Evolutionary conservation across 768 basidiomycete species (phyloP).

Genomic region (Boletus huronensis): DNA sequence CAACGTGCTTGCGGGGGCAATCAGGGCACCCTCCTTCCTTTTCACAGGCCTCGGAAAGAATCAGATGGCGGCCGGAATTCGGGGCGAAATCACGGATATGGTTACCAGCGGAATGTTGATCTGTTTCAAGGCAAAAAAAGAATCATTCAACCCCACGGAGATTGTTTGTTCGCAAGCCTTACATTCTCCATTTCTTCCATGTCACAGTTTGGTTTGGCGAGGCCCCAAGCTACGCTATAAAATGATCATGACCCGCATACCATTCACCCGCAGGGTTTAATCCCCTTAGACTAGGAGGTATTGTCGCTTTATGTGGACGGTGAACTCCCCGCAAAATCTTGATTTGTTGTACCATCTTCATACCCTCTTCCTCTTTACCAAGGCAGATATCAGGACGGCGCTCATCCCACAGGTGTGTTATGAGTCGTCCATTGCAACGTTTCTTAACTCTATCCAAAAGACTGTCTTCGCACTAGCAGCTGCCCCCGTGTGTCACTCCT

Average conservation of each 20-base stretch:
- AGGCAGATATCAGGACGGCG: conserved; percentile 16
- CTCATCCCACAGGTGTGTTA: conserved; percentile 19
- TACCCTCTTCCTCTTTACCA: conserved; percentile 25
- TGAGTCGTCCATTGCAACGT: background rate
- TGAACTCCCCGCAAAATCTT: background rate
- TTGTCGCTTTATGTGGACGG: background rate
- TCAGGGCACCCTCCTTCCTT: background rate
- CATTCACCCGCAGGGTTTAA: background rate
- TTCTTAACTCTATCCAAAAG: conserved; percentile 13
- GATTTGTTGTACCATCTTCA: conserved; percentile 14
- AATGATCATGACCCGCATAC: background rate
- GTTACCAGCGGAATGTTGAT: background rate
- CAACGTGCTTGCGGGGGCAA: background rate
- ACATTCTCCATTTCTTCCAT: background rate
- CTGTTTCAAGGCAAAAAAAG: background rate
- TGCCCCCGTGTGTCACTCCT: conserved; percentile 16
- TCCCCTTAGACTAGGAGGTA: background rate
- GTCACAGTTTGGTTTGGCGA: background rate
- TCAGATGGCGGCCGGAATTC: background rate
- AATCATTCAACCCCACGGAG: background rate
- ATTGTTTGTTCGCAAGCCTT: no score
- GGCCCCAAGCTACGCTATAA: background rate
- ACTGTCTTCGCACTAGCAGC: conserved; percentile 30
- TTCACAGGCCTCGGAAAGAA: background rate
- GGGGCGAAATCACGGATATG: background rate